These are phyloP conservation scores for Athelia psychrophila DNA, from an alignment of 1,284 basidiomycete genomes.

Conservation along the genomic window DNA sequence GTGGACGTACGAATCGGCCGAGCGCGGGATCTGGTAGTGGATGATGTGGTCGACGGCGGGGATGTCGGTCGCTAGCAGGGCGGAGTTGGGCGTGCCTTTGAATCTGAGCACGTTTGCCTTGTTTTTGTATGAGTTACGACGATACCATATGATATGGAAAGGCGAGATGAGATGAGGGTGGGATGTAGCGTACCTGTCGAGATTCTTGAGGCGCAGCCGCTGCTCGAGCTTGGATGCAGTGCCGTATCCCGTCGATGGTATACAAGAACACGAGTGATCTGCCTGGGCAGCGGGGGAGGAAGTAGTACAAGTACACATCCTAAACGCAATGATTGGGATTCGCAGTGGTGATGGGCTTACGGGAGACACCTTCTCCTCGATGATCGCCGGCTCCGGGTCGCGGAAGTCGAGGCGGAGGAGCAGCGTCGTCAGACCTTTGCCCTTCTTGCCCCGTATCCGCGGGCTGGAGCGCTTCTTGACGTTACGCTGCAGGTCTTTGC, in stretches of 20 bases:
- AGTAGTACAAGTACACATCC: constrained; percentile 96
- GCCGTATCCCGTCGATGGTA: constrained; percentile 93
- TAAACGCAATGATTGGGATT: constrained; percentile 26
- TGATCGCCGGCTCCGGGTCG: constrained; percentile 82
- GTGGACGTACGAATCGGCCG: constrained; percentile 86
- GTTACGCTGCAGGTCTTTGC: constrained; percentile 92
- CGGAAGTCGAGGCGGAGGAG: constrained; percentile 92
- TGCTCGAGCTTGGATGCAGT: constrained; percentile 91
- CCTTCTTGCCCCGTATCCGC: constrained; percentile 42
- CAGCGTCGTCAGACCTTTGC: constrained; percentile 64
- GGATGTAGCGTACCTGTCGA: constrained; percentile 67
- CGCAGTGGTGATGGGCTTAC: constrained; percentile 5
- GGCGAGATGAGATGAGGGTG: no score
- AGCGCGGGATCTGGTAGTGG: constrained; percentile 90
- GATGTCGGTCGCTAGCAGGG: constrained; percentile 95
- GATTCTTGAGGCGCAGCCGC: constrained; percentile 92
- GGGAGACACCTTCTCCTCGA: constrained; percentile 83
- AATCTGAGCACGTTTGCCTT: constrained; percentile 63
- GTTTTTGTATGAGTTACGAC: no score
- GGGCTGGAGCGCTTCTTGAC: constrained; percentile 58
- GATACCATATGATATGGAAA: no score
- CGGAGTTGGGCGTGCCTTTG: constrained; percentile 68
- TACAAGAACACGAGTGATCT: constrained; percentile 94
- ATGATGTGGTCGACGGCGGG: constrained; percentile 93
- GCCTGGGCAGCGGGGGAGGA: constrained; percentile 94